These are phyloP conservation scores for Dioscorea alata DNA, from an alignment of 106 monocot species.

Conservation along the genomic window DNA sequence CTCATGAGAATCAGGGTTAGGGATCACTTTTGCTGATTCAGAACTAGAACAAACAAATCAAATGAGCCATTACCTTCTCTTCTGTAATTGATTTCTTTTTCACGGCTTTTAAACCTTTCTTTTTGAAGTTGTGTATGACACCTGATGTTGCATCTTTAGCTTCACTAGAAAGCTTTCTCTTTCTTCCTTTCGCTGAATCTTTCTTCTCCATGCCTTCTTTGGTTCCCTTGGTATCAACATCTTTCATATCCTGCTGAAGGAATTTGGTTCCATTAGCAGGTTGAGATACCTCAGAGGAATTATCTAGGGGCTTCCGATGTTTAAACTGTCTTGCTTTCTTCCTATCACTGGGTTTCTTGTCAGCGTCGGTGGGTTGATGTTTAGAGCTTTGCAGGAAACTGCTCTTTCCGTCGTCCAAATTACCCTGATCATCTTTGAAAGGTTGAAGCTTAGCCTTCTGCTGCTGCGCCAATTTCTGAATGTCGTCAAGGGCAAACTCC, in stretches of 20 bases:
- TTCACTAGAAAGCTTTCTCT: not conserved
- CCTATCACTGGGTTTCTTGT: not conserved
- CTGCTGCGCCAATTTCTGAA: constrained; percentile 58
- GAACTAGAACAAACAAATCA: not conserved
- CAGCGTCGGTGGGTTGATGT: not conserved
- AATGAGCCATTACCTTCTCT: constrained; percentile 8
- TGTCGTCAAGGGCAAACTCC: constrained; percentile 83
- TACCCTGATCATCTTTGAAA: constrained; percentile 20
- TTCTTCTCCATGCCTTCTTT: constrained; percentile 7
- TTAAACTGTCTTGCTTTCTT: constrained; percentile 17
- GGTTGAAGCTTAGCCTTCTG: constrained; percentile 37
- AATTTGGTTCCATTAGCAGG: constrained; percentile 10
- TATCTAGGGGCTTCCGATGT: constrained; percentile 7
- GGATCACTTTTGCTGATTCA: not conserved
- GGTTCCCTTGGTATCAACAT: not conserved
- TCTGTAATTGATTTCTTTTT: constrained; percentile 2
- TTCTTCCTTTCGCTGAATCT: constrained; percentile 16
- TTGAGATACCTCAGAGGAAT: constrained; percentile 13
- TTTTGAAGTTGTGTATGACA: constrained; percentile 1
- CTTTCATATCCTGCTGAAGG: not conserved
- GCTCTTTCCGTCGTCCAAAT: constrained; percentile 12
- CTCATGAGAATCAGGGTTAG: too few species aligned
- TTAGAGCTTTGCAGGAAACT: constrained; percentile 5
- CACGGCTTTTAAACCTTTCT: not conserved
- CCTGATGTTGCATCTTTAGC: constrained; percentile 7